A percentile compares a stretch with the other conserved stretches of the same genome.
Conservation (phyloP, 176 grass and related monocot genomes). For the maize (Zea mays) region Zm-B73-REFERENCE-NAM-5.0 NC_050098.1:129615501-129616000, state of each 20-base stretch:
- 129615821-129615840: conserved; percentile 76
- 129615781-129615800: conserved; percentile 18
- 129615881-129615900: conserved; percentile 98
- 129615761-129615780: conserved; percentile 4
- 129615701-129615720: conserved; percentile 97
- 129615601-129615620: conserved; percentile 95
- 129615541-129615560: conserved; percentile 8
- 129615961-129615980: conserved; percentile 94
- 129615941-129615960: conserved; percentile 96
- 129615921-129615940: conserved; percentile 96
- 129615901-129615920: conserved; percentile 98
- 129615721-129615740: conserved; percentile 74
- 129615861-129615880: conserved; percentile 93
- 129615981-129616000: conserved; percentile 94
- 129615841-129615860: conserved; percentile 86
- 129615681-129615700: conserved; percentile 98
- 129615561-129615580: conserved; percentile 84
- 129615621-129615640: conserved; percentile 95
- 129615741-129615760: neutral
- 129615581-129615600: conserved; percentile 94
- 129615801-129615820: neutral
- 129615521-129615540: neutral
- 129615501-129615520: too few relatives aligned
- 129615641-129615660: conserved; percentile 62
- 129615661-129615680: conserved; percentile 92